A percentile compares a stretch with the other conserved stretches of the same genome.
Conservation (phyloP, 345 rosid species). For the Nasturtium officinale region DNA sequence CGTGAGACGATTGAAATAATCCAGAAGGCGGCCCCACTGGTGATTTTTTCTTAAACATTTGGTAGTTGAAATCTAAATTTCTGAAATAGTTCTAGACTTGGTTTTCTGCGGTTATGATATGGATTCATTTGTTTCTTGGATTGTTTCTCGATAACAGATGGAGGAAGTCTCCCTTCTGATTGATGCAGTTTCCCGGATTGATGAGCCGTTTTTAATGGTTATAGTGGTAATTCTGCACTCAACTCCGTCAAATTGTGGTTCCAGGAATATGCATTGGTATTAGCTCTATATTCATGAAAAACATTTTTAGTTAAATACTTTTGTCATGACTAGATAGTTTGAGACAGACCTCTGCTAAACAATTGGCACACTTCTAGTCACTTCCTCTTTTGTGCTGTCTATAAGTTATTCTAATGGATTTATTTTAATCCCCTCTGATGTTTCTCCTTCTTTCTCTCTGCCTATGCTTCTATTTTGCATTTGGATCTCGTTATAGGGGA, state of each 20-base stretch:
- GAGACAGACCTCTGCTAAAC: slow-evolving; percentile 21
- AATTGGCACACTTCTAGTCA: slow-evolving; percentile 18
- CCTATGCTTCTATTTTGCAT: slow-evolving; percentile 8
- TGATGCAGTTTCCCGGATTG: slow-evolving; percentile 85
- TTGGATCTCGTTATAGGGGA: background rate
- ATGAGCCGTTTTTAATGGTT: slow-evolving; percentile 94
- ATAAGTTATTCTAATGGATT: background rate
- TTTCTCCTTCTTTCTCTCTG: background rate
- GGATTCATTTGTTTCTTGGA: slow-evolving; percentile 46
- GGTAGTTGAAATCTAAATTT: slow-evolving; percentile 53
- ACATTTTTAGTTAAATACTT: slow-evolving; percentile 42
- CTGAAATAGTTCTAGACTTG: slow-evolving; percentile 34
- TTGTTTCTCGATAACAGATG: slow-evolving; percentile 60
- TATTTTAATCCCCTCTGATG: background rate
- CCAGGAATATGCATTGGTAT: slow-evolving; percentile 92
- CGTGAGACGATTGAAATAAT: slow-evolving; percentile 63
- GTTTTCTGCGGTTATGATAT: slow-evolving; percentile 28
- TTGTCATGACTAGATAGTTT: slow-evolving; percentile 35
- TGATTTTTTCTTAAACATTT: slow-evolving; percentile 61
- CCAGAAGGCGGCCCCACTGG: slow-evolving; percentile 91
- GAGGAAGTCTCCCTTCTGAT: slow-evolving; percentile 91
- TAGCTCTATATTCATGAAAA: slow-evolving; percentile 77
- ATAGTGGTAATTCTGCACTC: slow-evolving; percentile 99
- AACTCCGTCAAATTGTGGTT: slow-evolving; percentile 97
- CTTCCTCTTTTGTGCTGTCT: slow-evolving; percentile 17